These are phyloP conservation scores for Acacia acuminata DNA, from an alignment of 306 rosid species.

Conservation along the genomic window DNA sequence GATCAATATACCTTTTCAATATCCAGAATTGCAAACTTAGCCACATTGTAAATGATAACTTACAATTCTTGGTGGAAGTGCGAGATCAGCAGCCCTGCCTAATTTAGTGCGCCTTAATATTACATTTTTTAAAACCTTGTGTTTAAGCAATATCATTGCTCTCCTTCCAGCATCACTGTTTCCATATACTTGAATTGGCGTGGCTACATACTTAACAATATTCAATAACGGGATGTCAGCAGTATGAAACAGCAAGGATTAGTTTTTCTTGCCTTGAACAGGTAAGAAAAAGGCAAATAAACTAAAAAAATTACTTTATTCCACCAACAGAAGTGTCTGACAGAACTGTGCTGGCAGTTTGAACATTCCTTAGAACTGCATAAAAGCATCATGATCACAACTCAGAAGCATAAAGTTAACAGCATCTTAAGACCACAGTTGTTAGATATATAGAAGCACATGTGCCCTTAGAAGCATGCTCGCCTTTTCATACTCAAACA, in stretches of 20 bases:
- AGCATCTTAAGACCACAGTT: neutral
- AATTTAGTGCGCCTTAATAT: conserved; percentile 84
- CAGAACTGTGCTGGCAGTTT: conserved; percentile 70
- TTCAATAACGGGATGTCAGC: conserved; percentile 27
- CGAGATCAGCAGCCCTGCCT: conserved; percentile 93
- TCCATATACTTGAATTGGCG: conserved; percentile 59
- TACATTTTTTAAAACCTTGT: conserved; percentile 70
- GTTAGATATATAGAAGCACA: neutral
- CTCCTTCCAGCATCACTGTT: conserved; percentile 41
- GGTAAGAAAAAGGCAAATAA: conserved; percentile 13
- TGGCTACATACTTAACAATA: conserved; percentile 62
- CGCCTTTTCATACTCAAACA: neutral
- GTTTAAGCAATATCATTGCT: conserved; percentile 79
- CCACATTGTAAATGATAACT: conserved; percentile 40
- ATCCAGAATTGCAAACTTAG: conserved; percentile 1
- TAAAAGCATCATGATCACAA: conserved; percentile 25
- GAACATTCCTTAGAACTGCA: conserved; percentile 67
- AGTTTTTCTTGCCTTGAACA: conserved; percentile 9
- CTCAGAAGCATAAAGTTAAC: conserved; percentile 10
- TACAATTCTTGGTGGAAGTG: conserved; percentile 95
- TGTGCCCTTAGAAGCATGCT: neutral
- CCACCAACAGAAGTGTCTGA: conserved; percentile 98
- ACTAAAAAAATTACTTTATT: conserved; percentile 70
- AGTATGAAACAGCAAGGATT: conserved; percentile 10
- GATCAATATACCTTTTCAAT: conserved; percentile 12